phyloP scores from a whole-genome alignment of 2,329 filamentous ascomycete genomes.

The Colletotrichum cuscutae region DNA sequence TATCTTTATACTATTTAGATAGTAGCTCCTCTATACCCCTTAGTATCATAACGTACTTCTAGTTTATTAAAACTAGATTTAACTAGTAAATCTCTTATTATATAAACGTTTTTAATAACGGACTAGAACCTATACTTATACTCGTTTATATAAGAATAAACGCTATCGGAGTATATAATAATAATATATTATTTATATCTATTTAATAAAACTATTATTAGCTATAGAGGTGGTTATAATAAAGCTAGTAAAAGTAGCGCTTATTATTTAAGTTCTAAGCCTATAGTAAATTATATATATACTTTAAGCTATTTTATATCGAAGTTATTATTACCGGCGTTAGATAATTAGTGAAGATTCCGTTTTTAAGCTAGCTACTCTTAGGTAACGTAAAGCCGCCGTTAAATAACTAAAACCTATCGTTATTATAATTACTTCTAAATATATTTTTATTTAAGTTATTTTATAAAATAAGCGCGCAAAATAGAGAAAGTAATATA shows the following conservation, averaged over 20 bases:
- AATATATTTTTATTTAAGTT: neutral
- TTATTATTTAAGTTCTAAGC: neutral
- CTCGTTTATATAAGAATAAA: neutral
- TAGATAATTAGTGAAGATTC: neutral
- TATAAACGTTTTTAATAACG: too few species aligned
- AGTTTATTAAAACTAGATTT: too few species aligned
- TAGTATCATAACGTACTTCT: too few species aligned
- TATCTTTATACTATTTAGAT: too few species aligned
- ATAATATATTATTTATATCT: neutral
- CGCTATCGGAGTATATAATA: neutral
- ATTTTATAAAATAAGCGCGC: neutral
- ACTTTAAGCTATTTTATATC: neutral
- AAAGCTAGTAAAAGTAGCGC: neutral
- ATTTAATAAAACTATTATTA: neutral
- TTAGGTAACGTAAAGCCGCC: neutral
- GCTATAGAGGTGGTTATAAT: neutral
- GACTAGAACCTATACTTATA: rapidly evolving
- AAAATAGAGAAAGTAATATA: rapidly evolving
- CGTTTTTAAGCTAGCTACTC: neutral
- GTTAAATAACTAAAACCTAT: neutral
- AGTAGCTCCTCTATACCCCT: too few species aligned
- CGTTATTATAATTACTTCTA: neutral
- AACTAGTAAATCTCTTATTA: too few species aligned
- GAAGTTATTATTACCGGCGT: neutral
- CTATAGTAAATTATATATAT: neutral